Evolutionary conservation across 2,329 filamentous ascomycete genomes (phyloP).

Genomic region (Herpotrichia juniperi): DNA sequence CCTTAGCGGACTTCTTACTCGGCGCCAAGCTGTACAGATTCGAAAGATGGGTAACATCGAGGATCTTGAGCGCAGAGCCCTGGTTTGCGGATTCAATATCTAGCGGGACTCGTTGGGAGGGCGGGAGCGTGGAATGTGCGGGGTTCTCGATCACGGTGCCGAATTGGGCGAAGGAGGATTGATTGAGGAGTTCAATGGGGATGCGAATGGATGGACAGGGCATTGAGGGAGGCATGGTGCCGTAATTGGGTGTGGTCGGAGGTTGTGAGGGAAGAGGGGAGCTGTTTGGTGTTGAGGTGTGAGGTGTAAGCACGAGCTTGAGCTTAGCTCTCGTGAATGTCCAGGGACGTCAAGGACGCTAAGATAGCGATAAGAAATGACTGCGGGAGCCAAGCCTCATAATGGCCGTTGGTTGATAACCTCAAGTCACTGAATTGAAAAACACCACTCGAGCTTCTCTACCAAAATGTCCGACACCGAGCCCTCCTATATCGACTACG

Average conservation of each 20-base stretch:
- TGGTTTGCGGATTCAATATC: slow-evolving; percentile 74
- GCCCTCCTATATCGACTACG: slow-evolving; percentile 93
- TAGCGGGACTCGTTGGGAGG: slow-evolving; percentile 54
- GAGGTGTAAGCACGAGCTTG: neutral
- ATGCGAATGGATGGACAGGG: slow-evolving; percentile 54
- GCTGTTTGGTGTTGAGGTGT: neutral
- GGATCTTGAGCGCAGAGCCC: slow-evolving; percentile 85
- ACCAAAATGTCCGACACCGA: slow-evolving; percentile 52
- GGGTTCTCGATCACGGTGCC: slow-evolving; percentile 84
- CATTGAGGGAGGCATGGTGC: slow-evolving; percentile 46
- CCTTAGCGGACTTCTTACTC: slow-evolving; percentile 61
- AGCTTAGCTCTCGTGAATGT: slow-evolving; percentile 14
- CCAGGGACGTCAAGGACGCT: neutral
- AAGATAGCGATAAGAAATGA: slow-evolving; percentile 6
- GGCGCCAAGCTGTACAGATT: slow-evolving; percentile 74
- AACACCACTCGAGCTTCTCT: neutral
- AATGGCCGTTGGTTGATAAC: slow-evolving; percentile 4
- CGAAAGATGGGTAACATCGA: slow-evolving; percentile 74
- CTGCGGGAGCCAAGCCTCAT: neutral
- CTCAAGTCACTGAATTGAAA: neutral
- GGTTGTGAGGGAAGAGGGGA: slow-evolving; percentile 1
- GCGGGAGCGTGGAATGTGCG: slow-evolving; percentile 57
- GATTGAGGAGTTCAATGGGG: slow-evolving; percentile 69
- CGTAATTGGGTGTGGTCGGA: slow-evolving; percentile 6
- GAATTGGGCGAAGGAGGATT: slow-evolving; percentile 74